Evolutionary conservation across 768 basidiomycete genomes (phyloP), one percentile per base, ranked within the genome.

Genomic region (Lactifluus subvellereus): DNA sequence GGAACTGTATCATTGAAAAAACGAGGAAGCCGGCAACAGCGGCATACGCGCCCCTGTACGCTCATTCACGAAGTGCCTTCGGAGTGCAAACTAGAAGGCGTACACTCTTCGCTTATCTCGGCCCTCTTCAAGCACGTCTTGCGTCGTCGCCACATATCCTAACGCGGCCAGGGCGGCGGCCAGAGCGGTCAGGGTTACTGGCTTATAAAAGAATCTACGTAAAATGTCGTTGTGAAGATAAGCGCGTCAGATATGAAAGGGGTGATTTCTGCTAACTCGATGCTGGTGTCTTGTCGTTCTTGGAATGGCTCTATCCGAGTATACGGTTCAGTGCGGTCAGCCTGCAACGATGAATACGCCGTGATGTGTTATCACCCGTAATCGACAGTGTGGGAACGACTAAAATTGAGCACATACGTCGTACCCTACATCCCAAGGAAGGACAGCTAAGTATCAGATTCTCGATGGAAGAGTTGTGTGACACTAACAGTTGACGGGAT

Each of bases 1-100:
- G 86, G 70, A 94, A 93, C 69, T 94, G 92, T 54, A 94, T 79
- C 82, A 89, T 88, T 33, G 88, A 89, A 74, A 92, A 94, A 64
- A 83, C 73, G 61, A 94, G 79, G 74, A 94, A 94, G 48, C 87
- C 81, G 10, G 80, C 79, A 53, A 88, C 78, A 11, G 87, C 81
- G 57, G 91, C 91, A 66, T 91, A 93, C 49, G 82, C 80, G 32
- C 91, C 91, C 54, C 91, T 92, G 70, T 33, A 52, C 47, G 59
- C 27, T 49, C 53, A 14, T 54, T 54, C 42, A 55, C 58, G 40
- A 54, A 48, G 40, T 18, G 32, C 62, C 18, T 51, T 37, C n/a
- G 20, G 43, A 56, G 37, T 56, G 18, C 38, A 60, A 32, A 57
- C 33, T 3, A 22, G 58, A 59, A 42, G 37, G 76, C 88, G 71